Conservation (phyloP, 2,329 filamentous ascomycete genomes). For the Salinomyces thailandicus region DNA sequence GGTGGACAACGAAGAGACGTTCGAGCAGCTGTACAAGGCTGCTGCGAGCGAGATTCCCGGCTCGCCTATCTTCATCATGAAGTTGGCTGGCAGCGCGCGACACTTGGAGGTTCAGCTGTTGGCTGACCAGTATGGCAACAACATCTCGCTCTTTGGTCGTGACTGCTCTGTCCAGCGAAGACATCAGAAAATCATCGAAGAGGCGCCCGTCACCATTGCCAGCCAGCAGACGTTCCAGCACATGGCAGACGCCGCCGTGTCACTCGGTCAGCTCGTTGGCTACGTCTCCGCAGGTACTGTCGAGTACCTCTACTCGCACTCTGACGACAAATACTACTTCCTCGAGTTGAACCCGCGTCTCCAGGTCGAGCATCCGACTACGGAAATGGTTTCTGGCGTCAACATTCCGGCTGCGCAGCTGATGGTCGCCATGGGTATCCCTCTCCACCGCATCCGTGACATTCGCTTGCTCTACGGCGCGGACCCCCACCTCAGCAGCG, state of each 20-base stretch:
- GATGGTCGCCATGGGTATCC: conserved; percentile 97
- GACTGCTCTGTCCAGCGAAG: conserved; percentile 97
- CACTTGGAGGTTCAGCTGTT: conserved; percentile 96
- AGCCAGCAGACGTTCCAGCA: conserved; percentile 79
- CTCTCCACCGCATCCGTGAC: conserved; percentile 87
- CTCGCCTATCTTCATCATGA: conserved; percentile 99
- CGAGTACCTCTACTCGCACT: conserved; percentile 96
- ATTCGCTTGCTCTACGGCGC: conserved; percentile 94
- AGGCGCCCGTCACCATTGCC: conserved; percentile 94
- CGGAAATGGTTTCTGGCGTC: conserved; percentile 97
- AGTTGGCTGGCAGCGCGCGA: conserved; percentile 88
- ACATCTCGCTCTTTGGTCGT: conserved; percentile 96
- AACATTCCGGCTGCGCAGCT: conserved; percentile 95
- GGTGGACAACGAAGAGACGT: conserved; percentile 73
- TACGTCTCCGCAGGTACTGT: conserved; percentile 98
- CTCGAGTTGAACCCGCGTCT: conserved; percentile 97
- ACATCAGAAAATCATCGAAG: conserved; percentile 99
- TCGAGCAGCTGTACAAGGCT: conserved; percentile 81
- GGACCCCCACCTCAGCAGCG: conserved; percentile 72
- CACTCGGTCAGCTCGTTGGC: conserved; percentile 84
- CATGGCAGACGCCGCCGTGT: conserved; percentile 95
- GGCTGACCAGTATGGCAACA: conserved; percentile 98
- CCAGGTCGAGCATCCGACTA: conserved; percentile 98
- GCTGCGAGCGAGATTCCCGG: conserved; percentile 96
- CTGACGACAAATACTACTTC: conserved; percentile 99